Base-by-base conservation (phyloP, 495 filamentous ascomycete genomes). In the Amorphotheca resinae region DNA sequence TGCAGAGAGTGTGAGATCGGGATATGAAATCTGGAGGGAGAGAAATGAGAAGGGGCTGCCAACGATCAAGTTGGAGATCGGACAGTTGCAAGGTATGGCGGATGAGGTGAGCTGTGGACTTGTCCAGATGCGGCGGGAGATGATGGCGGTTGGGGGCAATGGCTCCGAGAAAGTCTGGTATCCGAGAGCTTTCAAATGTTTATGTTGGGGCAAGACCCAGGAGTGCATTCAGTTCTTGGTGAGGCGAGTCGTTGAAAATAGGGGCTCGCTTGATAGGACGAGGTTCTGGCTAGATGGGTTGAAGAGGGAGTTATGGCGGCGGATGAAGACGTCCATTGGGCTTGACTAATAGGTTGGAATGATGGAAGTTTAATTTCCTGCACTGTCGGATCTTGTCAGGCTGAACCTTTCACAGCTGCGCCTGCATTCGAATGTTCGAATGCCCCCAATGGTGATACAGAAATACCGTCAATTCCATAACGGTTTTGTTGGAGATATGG, bases 21-120 rank as follows among this genome's bases (percentile, higher is more conserved):
- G 83, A 1, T 75, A 82, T 32, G 62, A 62, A 1, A 60, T 83
- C 20, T 68, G 72, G 25, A 66, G 70, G 7, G 47, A 63, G 33
- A 77, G 80, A 49, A 55, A 61, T 0, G 44, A 52, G 11, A 54
- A 44, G 1, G 68, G 63, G 1, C 60, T 72, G 45, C 23, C 56
- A 16, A 61, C 56, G 28, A 68, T 75, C 4, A 72, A 82, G 18
- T 66, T 94, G 12, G 76, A 76, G 21, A 94, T 87, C 60, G 89
- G 83, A 4, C 89, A 96, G 62, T 72, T 96, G 7, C 82, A 89
- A 69, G 89, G 89, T 15, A 95, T 95, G 89, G 89, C 89, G 9
- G 89, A 96, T 49, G 91, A 96, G 53, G 77, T 96, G 16, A 85
- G 80, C 61, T 83, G 84, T 49, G 80, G 84, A 53, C 64, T 95